Evolutionary conservation across 176 grass and related monocot genomes (phyloP), one percentile per base, ranked within the genome.

Genomic region (Elymus sibiricus): DNA sequence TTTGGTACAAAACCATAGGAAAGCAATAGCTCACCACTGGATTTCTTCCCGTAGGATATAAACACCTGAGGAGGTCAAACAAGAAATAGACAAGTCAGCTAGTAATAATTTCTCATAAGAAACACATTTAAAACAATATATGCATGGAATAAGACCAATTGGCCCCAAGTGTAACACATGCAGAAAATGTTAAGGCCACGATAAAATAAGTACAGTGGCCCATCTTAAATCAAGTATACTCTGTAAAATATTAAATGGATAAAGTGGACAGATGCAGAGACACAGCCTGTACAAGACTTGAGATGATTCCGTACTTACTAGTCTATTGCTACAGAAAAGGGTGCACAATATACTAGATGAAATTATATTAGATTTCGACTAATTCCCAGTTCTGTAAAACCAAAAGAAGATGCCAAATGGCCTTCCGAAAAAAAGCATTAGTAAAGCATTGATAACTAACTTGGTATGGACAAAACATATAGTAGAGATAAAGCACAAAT

Each of bases 1-100:
- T 92, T 98, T 46, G 96, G 90, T 67, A 98, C 93, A 89, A 98
- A 98, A 80, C 96, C 96, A 88, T 98, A 95, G 78, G 96, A 98
- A 81, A 95, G 93, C 90, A 98, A 92, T 80, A 98, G 81, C 74
- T 98, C 96, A 66, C 96, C 96, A 71, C 88, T 95, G 67, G 96
- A 95, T 87, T 98, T 98, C 86, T 94, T 98, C 9, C 93, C 92
- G 14, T 95, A 98, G 19, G 96, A 98, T 91, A 98, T 98, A 83
- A 95, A 98, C 62, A 98, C 94, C 96, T 98, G 78, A 58, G 70
- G 49, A 85, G 3, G 2, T 61, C 27, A 91, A 78, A 80, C 68
- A 32, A 32, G 6, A 83, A 84, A 31, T 7, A 19, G 3, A 72
- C 7, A 55, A 74, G 73, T 80, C 84, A 84, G 38, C 0, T 51